Base-by-base conservation (phyloP, 352 stramenopile genomes). In the Thalassiosira livingstoniorum region DNA sequence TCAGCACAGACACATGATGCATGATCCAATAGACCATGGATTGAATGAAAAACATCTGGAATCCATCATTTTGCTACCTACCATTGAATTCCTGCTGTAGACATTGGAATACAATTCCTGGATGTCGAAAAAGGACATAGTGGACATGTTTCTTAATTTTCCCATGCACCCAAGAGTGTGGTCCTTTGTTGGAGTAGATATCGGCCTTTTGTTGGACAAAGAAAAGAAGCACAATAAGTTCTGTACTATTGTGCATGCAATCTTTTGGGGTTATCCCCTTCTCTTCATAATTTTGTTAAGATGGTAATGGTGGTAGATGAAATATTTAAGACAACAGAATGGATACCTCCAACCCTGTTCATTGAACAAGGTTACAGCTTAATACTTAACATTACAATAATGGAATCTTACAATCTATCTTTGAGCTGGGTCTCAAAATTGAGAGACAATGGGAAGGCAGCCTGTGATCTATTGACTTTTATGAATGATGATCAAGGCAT, bases 101-200 rank as follows among this genome's bases (percentile, higher is more conserved):
- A 54, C 58, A 21, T 15, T 91, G 0, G 73, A 87, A 23, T 21
- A 25, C 0, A 42, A 75, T 0, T 78, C 72, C 2, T 81, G 39
- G 0, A 84, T 88, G 71, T 27, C 61, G 7, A 82, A 93, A 60
- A 43, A 70, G 2, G 86, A 93, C 35, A 71, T 89, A 47, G 86
- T 78, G 0, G 85, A 92, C 39, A 87, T 86, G 75, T 93, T 92
- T 71, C 45, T 91, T 0, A 93, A 92, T 37, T 92, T 87, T 67
- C 23, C 73, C 0, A 29, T 93, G 0, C 72, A 92, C 73, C 35
- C 37, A 11, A 25, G 15, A 4, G 25, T 85, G 2, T 29, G 51
- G 18, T 7, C 25, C 0, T 86, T 61, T 37, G 68, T 58, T 43
- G 61, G 61, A 55, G n/a, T 69, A 7, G 61, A 69, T 25, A 45